phyloP scores from a whole-genome alignment of 2,329 filamentous ascomycete genomes.

The Fonsecaea multimorphosa region DNA sequence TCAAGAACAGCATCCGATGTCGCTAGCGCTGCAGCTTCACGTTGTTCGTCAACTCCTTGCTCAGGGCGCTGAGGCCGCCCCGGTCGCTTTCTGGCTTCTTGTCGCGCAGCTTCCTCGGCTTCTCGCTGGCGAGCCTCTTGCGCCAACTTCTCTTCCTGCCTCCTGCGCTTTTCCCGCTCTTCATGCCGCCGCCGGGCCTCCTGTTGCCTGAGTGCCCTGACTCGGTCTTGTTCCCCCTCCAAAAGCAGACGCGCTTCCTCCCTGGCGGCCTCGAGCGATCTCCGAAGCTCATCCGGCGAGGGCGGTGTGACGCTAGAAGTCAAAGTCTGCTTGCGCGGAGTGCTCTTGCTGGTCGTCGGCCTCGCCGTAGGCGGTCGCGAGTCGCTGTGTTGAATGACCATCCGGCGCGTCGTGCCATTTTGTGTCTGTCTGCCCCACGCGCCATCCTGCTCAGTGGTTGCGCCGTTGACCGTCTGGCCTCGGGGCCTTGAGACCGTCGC shows the following conservation, averaged over 20 bases:
- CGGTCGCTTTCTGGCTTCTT: background rate
- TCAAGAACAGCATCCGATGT: background rate
- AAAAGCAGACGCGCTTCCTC: constrained; percentile 40
- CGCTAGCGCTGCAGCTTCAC: background rate
- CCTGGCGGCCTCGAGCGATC: constrained; percentile 35
- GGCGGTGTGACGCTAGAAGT: constrained; percentile 8
- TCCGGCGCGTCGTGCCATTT: constrained; percentile 7
- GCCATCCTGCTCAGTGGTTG: background rate
- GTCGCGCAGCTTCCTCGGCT: background rate
- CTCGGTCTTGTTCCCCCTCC: constrained; percentile 37
- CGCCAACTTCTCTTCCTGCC: constrained; percentile 9
- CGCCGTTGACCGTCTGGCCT: constrained; percentile 5
- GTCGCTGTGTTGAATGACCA: constrained; percentile 14
- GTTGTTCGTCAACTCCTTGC: background rate
- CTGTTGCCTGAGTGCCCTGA: constrained; percentile 29
- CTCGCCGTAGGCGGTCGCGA: background rate
- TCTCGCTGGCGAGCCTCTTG: constrained; percentile 13
- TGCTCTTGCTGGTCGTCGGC: constrained; percentile 11
- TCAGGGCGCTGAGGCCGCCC: background rate
- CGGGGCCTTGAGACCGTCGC: constrained; percentile 11
- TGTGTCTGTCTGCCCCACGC: background rate
- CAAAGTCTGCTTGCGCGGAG: constrained; percentile 4
- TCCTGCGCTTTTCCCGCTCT: constrained; percentile 22
- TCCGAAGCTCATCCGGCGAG: constrained; percentile 14
- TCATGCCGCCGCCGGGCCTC: constrained; percentile 26